These are phyloP conservation scores for Collybiopsis confluens DNA, from an alignment of 768 basidiomycete genomes.

Conservation along the genomic window DNA sequence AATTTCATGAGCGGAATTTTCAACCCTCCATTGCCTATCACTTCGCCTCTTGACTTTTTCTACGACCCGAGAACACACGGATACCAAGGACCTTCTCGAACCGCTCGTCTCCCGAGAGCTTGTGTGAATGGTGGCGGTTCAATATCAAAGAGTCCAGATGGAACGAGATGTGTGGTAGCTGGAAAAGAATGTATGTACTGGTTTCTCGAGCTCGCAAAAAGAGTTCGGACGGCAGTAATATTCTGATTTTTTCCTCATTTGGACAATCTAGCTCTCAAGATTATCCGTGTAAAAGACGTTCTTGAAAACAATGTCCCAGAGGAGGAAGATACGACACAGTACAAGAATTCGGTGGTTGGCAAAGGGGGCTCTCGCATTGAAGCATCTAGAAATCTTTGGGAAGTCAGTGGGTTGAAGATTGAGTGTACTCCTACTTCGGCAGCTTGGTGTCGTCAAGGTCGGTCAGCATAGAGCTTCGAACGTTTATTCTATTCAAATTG, in stretches of 20 bases:
- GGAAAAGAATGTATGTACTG: slow-evolving; percentile 67
- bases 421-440: slow-evolving; percentile 78
- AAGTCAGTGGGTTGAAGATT: slow-evolving; percentile 70
- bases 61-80: slow-evolving; percentile 38
- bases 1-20: slow-evolving; percentile 2
- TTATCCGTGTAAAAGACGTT: slow-evolving; percentile 53
- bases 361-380: slow-evolving; percentile 67
- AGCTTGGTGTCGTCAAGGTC: slow-evolving; percentile 72
- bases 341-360: slow-evolving; percentile 51
- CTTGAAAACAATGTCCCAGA: slow-evolving; percentile 23
- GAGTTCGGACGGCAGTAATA: too few relatives aligned
- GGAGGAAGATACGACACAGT: slow-evolving; percentile 20
- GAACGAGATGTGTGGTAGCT: slow-evolving; percentile 62
- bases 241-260: too few relatives aligned
- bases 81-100: slow-evolving; percentile 32
- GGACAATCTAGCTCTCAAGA: slow-evolving; percentile 63
- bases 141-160: slow-evolving; percentile 67
- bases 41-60: slow-evolving; percentile 25
- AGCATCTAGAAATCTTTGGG: slow-evolving; percentile 73
- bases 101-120: slow-evolving; percentile 57
- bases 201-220: too few relatives aligned
- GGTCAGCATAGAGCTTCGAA: slow-evolving; percentile 19
- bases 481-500: background rate
- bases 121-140: slow-evolving; percentile 60
- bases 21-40: background rate